These are phyloP conservation scores for Porcisia hertigi DNA, from an alignment of 208 protist species.

Conservation along the genomic window DNA sequence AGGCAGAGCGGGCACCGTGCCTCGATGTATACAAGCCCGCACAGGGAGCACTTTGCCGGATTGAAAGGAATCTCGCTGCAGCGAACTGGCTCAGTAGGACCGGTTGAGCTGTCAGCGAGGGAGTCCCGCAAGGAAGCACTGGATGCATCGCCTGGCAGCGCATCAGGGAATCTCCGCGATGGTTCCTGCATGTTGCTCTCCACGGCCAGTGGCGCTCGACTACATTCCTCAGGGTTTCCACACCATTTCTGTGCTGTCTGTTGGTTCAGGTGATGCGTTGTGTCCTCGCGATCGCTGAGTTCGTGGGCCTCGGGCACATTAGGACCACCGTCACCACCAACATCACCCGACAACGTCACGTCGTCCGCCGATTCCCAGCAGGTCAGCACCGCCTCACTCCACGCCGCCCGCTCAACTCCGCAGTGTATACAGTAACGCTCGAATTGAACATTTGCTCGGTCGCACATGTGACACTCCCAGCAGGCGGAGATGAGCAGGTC, in stretches of 20 bases:
- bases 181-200: background rate
- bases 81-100: background rate
- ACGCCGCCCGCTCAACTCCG: conserved; percentile 26
- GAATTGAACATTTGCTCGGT: conserved; percentile 69
- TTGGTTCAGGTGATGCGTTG: background rate
- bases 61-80: conserved; percentile 54
- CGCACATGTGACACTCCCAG: conserved; percentile 68
- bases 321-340: too few species aligned
- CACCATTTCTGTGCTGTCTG: background rate
- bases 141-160: background rate
- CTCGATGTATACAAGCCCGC: conserved; percentile 71
- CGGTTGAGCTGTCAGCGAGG: background rate
- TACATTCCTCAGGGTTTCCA: background rate
- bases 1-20: conserved; percentile 68
- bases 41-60: conserved; percentile 62
- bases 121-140: background rate
- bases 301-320: background rate
- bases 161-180: background rate
- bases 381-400: conserved; percentile 9
- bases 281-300: background rate
- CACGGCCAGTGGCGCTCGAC: background rate
- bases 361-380: background rate
- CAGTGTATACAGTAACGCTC: conserved; percentile 87
- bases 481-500: conserved; percentile 52
- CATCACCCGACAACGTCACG: background rate